These are phyloP conservation scores for Tuber borchii DNA, from an alignment of 495 filamentous ascomycete genomes.

Conservation along the genomic window DNA sequence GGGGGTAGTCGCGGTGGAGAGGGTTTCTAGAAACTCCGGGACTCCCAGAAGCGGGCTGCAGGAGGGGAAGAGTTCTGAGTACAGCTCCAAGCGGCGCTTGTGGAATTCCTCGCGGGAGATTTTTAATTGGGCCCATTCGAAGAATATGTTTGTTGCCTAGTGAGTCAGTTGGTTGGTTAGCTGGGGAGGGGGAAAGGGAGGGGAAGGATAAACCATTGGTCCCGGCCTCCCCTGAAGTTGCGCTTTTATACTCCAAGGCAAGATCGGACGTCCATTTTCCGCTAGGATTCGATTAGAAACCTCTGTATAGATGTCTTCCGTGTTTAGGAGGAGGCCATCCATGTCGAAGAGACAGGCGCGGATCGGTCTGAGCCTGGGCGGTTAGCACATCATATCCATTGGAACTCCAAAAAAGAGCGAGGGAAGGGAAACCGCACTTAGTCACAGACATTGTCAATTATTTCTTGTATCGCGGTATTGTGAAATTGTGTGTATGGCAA, in stretches of 20 bases:
- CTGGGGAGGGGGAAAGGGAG: background rate
- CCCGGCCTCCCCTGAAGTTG: conserved; percentile 87
- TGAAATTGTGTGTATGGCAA: background rate
- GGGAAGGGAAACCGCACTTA: background rate
- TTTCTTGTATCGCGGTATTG: background rate
- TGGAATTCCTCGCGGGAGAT: conserved; percentile 60
- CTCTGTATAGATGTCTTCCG: conserved; percentile 83
- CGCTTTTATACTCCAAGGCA: conserved; percentile 93
- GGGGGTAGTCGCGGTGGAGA: conserved; percentile 43
- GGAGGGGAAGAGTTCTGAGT: conserved; percentile 63
- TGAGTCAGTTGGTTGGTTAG: conserved; percentile 31
- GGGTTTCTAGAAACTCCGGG: conserved; percentile 54
- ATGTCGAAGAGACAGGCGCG: conserved; percentile 97
- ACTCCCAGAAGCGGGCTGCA: conserved; percentile 74
- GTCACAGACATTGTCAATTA: background rate
- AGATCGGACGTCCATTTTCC: conserved; percentile 59
- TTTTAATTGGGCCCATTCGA: conserved; percentile 81
- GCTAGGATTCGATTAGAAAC: conserved; percentile 75
- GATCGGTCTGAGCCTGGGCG: conserved; percentile 47
- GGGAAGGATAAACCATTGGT: conserved; percentile 50
- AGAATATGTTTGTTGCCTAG: conserved; percentile 56
- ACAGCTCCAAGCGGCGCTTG: conserved; percentile 54
- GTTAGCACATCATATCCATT: background rate
- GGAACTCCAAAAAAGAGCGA: background rate
- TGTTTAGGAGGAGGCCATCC: conserved; percentile 91